phyloP scores from a whole-genome alignment of 495 filamentous ascomycete species.

The Copromyces sp. region DNA sequence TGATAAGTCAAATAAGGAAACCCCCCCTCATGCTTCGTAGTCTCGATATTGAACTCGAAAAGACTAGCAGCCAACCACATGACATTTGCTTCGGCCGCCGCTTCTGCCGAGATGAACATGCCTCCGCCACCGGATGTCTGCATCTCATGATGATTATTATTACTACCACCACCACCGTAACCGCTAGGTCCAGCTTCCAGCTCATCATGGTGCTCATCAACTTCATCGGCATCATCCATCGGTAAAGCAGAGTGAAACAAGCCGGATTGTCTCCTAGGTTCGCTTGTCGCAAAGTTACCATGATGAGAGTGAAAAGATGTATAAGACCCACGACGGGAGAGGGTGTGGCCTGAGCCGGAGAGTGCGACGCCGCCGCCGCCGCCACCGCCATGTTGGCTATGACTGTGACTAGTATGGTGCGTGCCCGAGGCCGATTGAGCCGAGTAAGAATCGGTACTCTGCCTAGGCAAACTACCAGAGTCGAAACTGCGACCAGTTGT shows the following conservation, averaged over 20 bases:
- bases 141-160: not conserved
- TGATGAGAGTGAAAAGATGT: not conserved
- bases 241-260: slow-evolving; percentile 83
- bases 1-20: slow-evolving; percentile 95
- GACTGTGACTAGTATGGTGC: not conserved
- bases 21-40: slow-evolving; percentile 81
- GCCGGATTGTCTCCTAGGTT: slow-evolving; percentile 45
- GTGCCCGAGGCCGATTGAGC: slow-evolving; percentile 15
- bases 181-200: not conserved
- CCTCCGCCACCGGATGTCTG: not conserved
- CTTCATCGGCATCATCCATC: slow-evolving; percentile 49
- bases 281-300: slow-evolving; percentile 13
- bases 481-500: slow-evolving; percentile 44
- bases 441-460: slow-evolving; percentile 31
- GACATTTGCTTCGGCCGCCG: slow-evolving; percentile 19
- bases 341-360: slow-evolving; percentile 33
- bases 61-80: slow-evolving; percentile 89
- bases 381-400: not conserved
- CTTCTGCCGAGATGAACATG: not conserved
- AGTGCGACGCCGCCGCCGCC: not conserved
- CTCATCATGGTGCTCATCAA: not conserved
- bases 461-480: slow-evolving; percentile 30
- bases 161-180: not conserved
- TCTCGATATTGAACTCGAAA: slow-evolving; percentile 93
- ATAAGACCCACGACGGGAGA: not conserved